Evolutionary conservation across 2,329 filamentous ascomycete genomes (phyloP), one percentile per base, ranked within the genome.

Genomic region (Penicillium crustosum): DNA sequence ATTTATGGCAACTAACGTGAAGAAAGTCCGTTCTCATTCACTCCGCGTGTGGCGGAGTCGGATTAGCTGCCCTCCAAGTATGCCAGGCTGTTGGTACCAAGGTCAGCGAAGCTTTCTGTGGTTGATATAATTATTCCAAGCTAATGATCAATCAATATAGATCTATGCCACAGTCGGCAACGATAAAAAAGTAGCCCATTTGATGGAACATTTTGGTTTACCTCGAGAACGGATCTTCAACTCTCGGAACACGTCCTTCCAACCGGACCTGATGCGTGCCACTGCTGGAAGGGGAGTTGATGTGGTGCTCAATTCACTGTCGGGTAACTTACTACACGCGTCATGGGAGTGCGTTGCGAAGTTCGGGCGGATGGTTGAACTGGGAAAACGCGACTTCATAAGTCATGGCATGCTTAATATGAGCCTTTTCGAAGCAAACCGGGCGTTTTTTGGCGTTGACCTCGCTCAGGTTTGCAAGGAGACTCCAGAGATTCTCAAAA

Each of bases 291-390:
- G 42, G 6, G 66, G 67, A 2, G 64, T 70, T 0, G 62, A 70
- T 33, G n/a, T 70, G 1, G 64, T 70, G 5, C 51, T 71, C 1
- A 69, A 70, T 43, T 65, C 65, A 0, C 31, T 68, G 5, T 44
- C 66, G 2, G 68, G 67, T 0, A 58, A 66, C 15, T 55, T 67
- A 21, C 50, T 72, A 0, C 59, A 61, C 12, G 66, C 66, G 4
- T 66, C 66, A 0, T 72, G 69, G 69, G 35, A 61, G 35, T 70
- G 67, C 33, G 66, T 71, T 8, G 68, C 70, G 0, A 53, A 61
- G 6, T 65, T 65, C 35, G 70, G 70, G 0, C 64, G 56, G 6
- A 60, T 69, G 62, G 51, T 68, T 15, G 67, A 68, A 33, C 43
- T 68, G 6, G 67, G 66, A 2, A 68, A 69, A 23, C 54, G 64